Percentiles rank a stretch among this genome's conserved stretches.
phyloP scores from a whole-genome alignment of 2,329 filamentous ascomycete species.

The Juglanconis oblonga region DNA sequence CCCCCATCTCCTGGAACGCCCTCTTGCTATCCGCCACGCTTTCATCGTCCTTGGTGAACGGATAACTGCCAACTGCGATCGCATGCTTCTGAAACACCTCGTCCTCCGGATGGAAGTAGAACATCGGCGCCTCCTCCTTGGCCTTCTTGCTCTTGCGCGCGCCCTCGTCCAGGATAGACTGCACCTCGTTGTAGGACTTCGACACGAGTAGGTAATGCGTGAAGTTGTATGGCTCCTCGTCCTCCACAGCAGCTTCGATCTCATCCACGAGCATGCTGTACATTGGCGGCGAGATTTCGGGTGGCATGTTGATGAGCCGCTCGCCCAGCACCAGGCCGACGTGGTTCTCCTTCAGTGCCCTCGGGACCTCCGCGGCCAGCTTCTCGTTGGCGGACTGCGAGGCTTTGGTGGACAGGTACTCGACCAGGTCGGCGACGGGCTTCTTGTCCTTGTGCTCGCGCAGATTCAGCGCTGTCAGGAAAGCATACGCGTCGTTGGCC shows the following conservation, averaged over 20 bases:
- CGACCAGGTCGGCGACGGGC: slow-evolving; percentile 65
- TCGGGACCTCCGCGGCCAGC: slow-evolving; percentile 53
- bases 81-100: slow-evolving; percentile 81
- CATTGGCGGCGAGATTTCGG: slow-evolving; percentile 87
- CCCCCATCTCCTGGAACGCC: slow-evolving; percentile 89
- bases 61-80: slow-evolving; percentile 64
- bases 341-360: slow-evolving; percentile 59
- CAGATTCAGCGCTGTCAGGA: slow-evolving; percentile 84
- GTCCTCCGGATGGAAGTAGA: slow-evolving; percentile 96
- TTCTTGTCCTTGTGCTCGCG: slow-evolving; percentile 74
- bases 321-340: slow-evolving; percentile 89
- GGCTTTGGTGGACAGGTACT: slow-evolving; percentile 65
- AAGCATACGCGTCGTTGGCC: slow-evolving; percentile 86
- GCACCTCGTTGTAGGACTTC: slow-evolving; percentile 88
- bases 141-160: slow-evolving; percentile 66
- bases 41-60: slow-evolving; percentile 79
- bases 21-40: slow-evolving; percentile 85
- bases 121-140: slow-evolving; percentile 59
- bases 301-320: slow-evolving; percentile 93
- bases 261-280: slow-evolving; percentile 94
- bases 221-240: slow-evolving; percentile 90
- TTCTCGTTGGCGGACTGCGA: slow-evolving; percentile 48
- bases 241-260: slow-evolving; percentile 81
- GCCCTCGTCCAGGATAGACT: slow-evolving; percentile 71
- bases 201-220: slow-evolving; percentile 89